phyloP scores from a whole-genome alignment of 108 stramenopile genomes.

The Nitzschia sp. region DNA sequence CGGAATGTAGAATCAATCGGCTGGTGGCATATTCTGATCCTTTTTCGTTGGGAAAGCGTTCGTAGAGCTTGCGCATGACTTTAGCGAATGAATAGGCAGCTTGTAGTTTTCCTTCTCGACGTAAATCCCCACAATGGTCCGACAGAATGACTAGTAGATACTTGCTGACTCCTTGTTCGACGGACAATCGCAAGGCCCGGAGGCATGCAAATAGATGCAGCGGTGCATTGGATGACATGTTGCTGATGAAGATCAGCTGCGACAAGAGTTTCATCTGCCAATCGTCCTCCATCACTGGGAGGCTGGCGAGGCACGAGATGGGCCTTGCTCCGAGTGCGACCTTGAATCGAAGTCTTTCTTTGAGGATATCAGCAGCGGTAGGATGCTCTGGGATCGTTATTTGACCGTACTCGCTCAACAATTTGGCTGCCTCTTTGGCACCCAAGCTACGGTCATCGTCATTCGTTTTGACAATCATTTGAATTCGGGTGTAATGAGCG shows the following conservation, averaged over 20 bases:
- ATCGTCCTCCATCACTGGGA: neutral
- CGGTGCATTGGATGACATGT: conserved; percentile 7
- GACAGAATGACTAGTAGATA: conserved; percentile 14
- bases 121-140: neutral
- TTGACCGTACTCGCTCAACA: conserved; percentile 1
- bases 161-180: conserved; percentile 18
- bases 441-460: conserved; percentile 14
- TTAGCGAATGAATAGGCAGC: neutral
- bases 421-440: conserved; percentile 12
- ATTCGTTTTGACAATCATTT: conserved; percentile 1
- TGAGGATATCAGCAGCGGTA: neutral
- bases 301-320: neutral
- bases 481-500: conserved; percentile 8
- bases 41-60: conserved; percentile 18
- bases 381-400: neutral
- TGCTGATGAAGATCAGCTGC: neutral
- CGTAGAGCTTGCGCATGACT: conserved; percentile 2
- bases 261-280: conserved; percentile 11
- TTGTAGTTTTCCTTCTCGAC: conserved; percentile 5
- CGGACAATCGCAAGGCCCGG: conserved; percentile 12
- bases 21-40: neutral
- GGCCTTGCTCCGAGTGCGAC: neutral
- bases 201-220: conserved; percentile 1
- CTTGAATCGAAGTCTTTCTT: neutral
- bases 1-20: conserved; percentile 7